phyloP scores from a whole-genome alignment of 129 eudicot species.

The Smallanthus sonchifolius region DNA sequence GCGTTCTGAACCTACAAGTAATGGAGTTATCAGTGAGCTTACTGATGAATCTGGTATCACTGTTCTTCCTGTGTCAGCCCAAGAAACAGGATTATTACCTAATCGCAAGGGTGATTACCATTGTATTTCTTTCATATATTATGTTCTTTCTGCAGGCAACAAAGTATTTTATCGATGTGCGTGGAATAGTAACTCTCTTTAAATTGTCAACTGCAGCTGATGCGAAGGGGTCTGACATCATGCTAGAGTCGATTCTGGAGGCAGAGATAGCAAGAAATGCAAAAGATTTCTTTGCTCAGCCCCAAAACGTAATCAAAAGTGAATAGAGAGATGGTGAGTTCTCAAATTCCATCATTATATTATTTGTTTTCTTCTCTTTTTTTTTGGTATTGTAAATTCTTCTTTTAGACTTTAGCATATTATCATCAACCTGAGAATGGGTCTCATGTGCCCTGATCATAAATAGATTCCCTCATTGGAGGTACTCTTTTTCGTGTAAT shows the following conservation, averaged over 20 bases:
- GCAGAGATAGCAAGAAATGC: slow-evolving; percentile 85
- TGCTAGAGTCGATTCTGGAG: slow-evolving; percentile 76
- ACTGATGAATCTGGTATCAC: slow-evolving; percentile 72
- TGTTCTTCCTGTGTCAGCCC: slow-evolving; percentile 90
- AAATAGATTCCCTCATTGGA: not conserved
- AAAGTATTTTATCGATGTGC: not conserved
- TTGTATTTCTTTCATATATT: not conserved
- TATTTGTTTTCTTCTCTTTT: not conserved
- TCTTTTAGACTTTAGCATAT: slow-evolving; percentile 3
- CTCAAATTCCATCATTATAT: not conserved
- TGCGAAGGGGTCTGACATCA: slow-evolving; percentile 66
- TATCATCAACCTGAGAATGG: slow-evolving; percentile 2
- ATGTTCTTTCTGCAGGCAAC: not conserved
- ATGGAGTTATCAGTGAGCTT: slow-evolving; percentile 35
- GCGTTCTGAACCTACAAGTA: slow-evolving; percentile 24
- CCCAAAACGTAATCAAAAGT: slow-evolving; percentile 44
- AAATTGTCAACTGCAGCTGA: slow-evolving; percentile 42
- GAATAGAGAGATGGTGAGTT: slow-evolving; percentile 35
- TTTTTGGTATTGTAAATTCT: not conserved
- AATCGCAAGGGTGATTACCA: slow-evolving; percentile 47
- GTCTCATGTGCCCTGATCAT: not conserved
- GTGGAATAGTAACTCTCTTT: not conserved
- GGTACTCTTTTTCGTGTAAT: not conserved
- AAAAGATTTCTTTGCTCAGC: slow-evolving; percentile 58
- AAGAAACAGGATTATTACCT: slow-evolving; percentile 80